A percentile compares a stretch with the other conserved stretches of the same genome.
phyloP scores from a whole-genome alignment of 169 alveolate genomes.

The Toxoplasma gondii region DNA sequence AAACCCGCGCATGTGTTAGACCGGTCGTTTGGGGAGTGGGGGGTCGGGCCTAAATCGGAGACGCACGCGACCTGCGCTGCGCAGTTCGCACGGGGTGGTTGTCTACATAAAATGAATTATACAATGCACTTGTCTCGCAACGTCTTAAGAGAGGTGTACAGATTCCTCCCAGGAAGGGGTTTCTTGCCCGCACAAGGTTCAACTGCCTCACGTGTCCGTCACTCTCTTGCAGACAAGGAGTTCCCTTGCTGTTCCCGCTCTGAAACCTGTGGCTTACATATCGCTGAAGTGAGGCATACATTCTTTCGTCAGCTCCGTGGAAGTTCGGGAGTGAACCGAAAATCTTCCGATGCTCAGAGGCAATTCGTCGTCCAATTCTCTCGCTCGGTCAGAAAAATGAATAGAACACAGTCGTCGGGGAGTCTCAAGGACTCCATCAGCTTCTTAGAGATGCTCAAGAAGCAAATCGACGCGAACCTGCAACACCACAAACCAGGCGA shows the following conservation, averaged over 20 bases:
- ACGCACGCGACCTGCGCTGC: not conserved
- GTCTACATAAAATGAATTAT: not conserved
- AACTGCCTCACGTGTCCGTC: not conserved
- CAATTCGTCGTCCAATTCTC: not conserved
- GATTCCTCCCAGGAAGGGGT: not conserved
- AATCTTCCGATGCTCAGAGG: not conserved
- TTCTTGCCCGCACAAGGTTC: not conserved
- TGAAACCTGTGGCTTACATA: too few relatives aligned
- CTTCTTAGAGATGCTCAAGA: conserved; percentile 58
- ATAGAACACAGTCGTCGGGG: not conserved
- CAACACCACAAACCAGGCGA: conserved; percentile 30
- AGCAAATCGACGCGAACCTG: conserved; percentile 58
- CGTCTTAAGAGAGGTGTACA: not conserved
- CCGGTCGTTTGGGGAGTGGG: not conserved
- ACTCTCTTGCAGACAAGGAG: not conserved
- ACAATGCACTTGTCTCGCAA: not conserved
- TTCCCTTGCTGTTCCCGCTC: not conserved
- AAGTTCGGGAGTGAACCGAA: not conserved
- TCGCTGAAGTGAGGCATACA: too few relatives aligned
- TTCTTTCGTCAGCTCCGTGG: too few relatives aligned
- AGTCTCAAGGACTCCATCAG: conserved; percentile 27
- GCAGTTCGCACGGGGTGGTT: not conserved
- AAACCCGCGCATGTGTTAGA: too few relatives aligned
- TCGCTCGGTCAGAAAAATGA: not conserved
- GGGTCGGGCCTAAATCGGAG: not conserved